Evolutionary conservation across 106 monocot species (phyloP).

Genomic region (Dioscorea dumetorum): DNA sequence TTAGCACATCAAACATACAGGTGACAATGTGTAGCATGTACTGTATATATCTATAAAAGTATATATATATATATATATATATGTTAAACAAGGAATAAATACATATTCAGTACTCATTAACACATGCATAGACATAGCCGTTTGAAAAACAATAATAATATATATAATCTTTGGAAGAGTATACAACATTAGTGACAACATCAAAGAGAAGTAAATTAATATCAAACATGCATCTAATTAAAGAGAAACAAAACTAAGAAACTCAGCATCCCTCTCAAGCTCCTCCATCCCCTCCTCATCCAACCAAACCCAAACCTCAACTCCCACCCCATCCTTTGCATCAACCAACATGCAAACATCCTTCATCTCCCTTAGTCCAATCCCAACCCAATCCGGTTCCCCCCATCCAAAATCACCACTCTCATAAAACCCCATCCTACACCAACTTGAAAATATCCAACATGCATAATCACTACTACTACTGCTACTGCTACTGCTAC

Average conservation of each 20-base stretch:
- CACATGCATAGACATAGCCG: too few species aligned
- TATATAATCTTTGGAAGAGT: too few species aligned
- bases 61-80: too few species aligned
- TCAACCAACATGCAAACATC: slow-evolving; percentile 26
- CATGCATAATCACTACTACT: background rate
- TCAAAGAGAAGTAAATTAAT: background rate
- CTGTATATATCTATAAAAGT: too few species aligned
- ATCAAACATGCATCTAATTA: background rate
- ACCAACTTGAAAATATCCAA: slow-evolving; percentile 29
- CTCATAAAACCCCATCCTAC: slow-evolving; percentile 15
- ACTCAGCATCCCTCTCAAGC: slow-evolving; percentile 15
- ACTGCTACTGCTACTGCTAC: too few species aligned
- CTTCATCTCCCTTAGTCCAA: slow-evolving; percentile 16
- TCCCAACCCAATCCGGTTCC: slow-evolving; percentile 14
- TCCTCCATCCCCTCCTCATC: slow-evolving; percentile 15
- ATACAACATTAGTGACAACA: background rate
- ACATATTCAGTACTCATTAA: too few species aligned
- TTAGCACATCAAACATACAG: too few species aligned
- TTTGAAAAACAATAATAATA: too few species aligned
- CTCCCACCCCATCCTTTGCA: slow-evolving; percentile 16
- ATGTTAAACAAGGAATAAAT: too few species aligned
- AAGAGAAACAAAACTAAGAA: slow-evolving; percentile 8
- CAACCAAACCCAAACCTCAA: slow-evolving; percentile 30
- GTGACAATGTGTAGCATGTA: too few species aligned
- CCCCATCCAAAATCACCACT: slow-evolving; percentile 22